phyloP scores from a whole-genome alignment of 1,284 basidiomycete species.

The Inonotus hispidus region DNA sequence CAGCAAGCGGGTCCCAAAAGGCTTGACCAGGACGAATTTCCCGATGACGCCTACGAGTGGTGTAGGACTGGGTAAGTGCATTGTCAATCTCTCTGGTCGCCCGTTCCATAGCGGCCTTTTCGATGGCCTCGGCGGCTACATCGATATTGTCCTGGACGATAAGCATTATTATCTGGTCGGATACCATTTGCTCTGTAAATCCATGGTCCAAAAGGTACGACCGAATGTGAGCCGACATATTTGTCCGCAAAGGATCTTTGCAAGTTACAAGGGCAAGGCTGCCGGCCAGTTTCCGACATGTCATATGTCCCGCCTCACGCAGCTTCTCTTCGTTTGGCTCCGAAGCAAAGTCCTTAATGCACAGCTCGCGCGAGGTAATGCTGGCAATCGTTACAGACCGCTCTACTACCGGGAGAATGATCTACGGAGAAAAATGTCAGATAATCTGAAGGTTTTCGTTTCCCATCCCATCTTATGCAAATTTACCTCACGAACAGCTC shows the following conservation, averaged over 20 bases:
- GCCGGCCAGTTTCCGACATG: slow-evolving; percentile 96
- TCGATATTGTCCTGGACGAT: slow-evolving; percentile 94
- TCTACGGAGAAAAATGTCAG: slow-evolving; percentile 38
- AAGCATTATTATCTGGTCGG: slow-evolving; percentile 69
- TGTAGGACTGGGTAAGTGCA: slow-evolving; percentile 78
- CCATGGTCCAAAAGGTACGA: slow-evolving; percentile 79
- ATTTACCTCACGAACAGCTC: slow-evolving; percentile 87
- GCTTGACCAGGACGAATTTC: slow-evolving; percentile 71
- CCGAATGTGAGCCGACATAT: slow-evolving; percentile 87
- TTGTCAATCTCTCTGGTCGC: slow-evolving; percentile 96
- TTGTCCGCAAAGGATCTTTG: slow-evolving; percentile 94
- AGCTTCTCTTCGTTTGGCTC: slow-evolving; percentile 91
- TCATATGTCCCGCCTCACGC: slow-evolving; percentile 88
- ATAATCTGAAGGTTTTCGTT: neutral
- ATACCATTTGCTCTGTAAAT: slow-evolving; percentile 73
- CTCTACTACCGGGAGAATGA: slow-evolving; percentile 96
- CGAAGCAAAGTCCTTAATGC: slow-evolving; percentile 95
- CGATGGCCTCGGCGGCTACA: slow-evolving; percentile 90
- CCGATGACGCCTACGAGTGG: slow-evolving; percentile 81
- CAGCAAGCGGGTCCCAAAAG: slow-evolving; percentile 83
- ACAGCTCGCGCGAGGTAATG: slow-evolving; percentile 94
- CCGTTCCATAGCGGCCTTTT: slow-evolving; percentile 97
- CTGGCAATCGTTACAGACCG: slow-evolving; percentile 99
- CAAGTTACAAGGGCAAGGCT: slow-evolving; percentile 97
- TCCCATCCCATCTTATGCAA: slow-evolving; percentile 2